phyloP scores from a whole-genome alignment of 2,329 filamentous ascomycete species.

The Dactylellina parvicollis region DNA sequence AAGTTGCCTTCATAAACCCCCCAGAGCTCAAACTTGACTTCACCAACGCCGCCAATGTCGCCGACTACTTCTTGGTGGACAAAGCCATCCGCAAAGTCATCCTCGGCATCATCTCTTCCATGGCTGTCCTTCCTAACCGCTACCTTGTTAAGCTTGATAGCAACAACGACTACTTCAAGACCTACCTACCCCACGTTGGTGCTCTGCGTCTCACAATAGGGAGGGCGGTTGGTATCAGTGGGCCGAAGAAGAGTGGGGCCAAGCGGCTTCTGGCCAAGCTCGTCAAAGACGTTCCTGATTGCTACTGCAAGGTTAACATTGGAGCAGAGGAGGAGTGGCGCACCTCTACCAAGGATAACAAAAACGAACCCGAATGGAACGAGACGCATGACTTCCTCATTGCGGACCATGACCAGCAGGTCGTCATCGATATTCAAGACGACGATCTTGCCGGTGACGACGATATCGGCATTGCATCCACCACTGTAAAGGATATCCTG shows the following conservation, averaged over 20 bases:
- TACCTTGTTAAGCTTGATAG: conserved; percentile 65
- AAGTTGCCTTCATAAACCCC: conserved; percentile 66
- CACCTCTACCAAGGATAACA: conserved; percentile 63
- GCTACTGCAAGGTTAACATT: conserved; percentile 63
- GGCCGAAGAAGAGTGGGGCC: conserved; percentile 58
- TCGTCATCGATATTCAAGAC: conserved; percentile 63
- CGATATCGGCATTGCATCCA: conserved; percentile 63
- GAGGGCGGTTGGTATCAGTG: conserved; percentile 61
- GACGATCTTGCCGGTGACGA: conserved; percentile 63
- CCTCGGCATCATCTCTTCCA: conserved; percentile 63
- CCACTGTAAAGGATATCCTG: conserved; percentile 63
- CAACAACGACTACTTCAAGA: conserved; percentile 65
- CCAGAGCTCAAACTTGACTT: conserved; percentile 64
- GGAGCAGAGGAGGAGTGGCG: conserved; percentile 64
- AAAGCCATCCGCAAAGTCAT: conserved; percentile 64
- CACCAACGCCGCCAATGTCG: conserved; percentile 64
- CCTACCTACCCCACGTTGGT: conserved; percentile 63
- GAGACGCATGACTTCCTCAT: conserved; percentile 66
- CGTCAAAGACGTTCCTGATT: conserved; percentile 65
- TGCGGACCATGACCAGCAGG: conserved; percentile 63
- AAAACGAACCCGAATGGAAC: conserved; percentile 64
- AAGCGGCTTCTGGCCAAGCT: conserved; percentile 63
- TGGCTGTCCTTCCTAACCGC: conserved; percentile 66
- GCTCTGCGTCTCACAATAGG: conserved; percentile 64
- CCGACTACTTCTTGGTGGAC: conserved; percentile 63